Evolutionary conservation across 2,329 filamentous ascomycete genomes (phyloP).

Genomic region (Magnaporthiopsis poae): DNA sequence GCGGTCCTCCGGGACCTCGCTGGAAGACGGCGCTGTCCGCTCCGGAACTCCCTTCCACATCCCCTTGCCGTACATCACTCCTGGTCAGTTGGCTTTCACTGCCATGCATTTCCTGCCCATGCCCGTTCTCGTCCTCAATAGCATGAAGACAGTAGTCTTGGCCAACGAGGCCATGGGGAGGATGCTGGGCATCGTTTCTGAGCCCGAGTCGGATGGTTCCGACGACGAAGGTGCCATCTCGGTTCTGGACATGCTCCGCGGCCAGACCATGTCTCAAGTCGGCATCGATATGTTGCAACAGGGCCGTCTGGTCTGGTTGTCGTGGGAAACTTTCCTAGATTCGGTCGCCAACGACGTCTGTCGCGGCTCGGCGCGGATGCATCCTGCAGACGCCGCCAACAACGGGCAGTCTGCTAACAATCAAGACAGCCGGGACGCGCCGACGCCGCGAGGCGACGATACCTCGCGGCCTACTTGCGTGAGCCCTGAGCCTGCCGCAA

Average conservation of each 20-base stretch:
- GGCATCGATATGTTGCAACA: conserved; percentile 66
- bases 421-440: conserved; percentile 8
- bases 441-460: conserved; percentile 18
- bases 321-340: conserved; percentile 50
- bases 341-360: conserved; percentile 37
- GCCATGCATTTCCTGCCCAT: conserved; percentile 67
- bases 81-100: conserved; percentile 51
- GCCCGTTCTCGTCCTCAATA: conserved; percentile 59
- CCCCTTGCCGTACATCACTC: conserved; percentile 37
- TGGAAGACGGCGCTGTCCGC: neutral
- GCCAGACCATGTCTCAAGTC: conserved; percentile 57
- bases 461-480: conserved; percentile 21
- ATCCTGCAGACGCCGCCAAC: conserved; percentile 1
- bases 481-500: neutral
- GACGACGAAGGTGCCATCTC: conserved; percentile 31
- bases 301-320: conserved; percentile 49
- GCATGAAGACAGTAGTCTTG: conserved; percentile 58
- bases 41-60: conserved; percentile 26
- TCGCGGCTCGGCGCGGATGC: conserved; percentile 11
- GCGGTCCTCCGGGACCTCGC: too few species aligned
- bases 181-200: conserved; percentile 49
- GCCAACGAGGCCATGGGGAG: conserved; percentile 69
- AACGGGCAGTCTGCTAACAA: neutral
- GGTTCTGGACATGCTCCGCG: conserved; percentile 51
- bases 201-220: conserved; percentile 27